A percentile compares a stretch with the other conserved stretches of the same genome.
Evolutionary conservation across 768 basidiomycete species (phyloP).

Genomic region (Saitozyma podzolica): DNA sequence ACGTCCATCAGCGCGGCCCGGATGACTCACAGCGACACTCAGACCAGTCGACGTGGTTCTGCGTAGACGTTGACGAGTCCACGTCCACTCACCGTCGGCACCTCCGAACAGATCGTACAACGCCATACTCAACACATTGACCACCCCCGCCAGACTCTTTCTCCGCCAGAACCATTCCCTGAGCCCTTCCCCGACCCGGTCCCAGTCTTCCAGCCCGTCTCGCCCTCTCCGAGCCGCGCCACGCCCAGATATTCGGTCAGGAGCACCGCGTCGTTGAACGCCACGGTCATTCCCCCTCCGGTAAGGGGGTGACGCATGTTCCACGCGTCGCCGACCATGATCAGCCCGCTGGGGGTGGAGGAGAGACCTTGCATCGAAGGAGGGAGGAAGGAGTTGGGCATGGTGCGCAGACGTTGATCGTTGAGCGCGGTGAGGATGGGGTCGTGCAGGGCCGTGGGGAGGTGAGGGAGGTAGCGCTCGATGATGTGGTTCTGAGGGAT

Average conservation of each 20-base stretch:
- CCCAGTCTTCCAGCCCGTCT: conserved; percentile 54
- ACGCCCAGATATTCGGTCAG: conserved; percentile 63
- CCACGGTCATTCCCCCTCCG: conserved; percentile 97
- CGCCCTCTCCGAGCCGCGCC: conserved; percentile 32
- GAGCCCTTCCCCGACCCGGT: conserved; percentile 56
- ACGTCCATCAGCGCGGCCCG: conserved; percentile 55
- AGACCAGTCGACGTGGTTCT: too few relatives aligned
- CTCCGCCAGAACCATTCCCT: conserved; percentile 81
- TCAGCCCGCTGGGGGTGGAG: conserved; percentile 54
- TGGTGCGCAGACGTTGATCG: conserved; percentile 76
- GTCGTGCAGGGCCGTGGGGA: conserved; percentile 70
- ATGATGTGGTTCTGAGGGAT: conserved; percentile 65
- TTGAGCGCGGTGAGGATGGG: conserved; percentile 70
- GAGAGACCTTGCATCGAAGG: conserved; percentile 63
- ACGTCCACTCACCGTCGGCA: conserved; percentile 71
- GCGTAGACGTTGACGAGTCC: not conserved
- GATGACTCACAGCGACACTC: too few relatives aligned
- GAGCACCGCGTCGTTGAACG: conserved; percentile 78
- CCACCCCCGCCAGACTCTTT: conserved; percentile 76
- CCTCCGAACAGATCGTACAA: conserved; percentile 86
- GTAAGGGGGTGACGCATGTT: conserved; percentile 99
- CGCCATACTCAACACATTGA: conserved; percentile 91
- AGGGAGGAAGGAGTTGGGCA: conserved; percentile 95
- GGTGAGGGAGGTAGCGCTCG: conserved; percentile 71
- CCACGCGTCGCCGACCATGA: conserved; percentile 93